Conservation (phyloP, 2,329 filamentous ascomycete genomes). For the Xylariaceae sp. region DNA sequence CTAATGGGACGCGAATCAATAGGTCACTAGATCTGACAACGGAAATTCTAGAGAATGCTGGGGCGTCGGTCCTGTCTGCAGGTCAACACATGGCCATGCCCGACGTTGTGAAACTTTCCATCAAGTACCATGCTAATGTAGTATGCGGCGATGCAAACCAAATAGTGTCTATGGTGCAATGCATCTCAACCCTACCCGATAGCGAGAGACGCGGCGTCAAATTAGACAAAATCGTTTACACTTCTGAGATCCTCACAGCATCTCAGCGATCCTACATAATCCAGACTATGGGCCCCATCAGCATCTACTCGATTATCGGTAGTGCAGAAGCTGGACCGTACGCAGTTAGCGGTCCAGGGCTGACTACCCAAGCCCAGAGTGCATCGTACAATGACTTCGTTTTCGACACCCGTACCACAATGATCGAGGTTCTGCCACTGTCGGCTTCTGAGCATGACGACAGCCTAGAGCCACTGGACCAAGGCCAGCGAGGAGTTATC, state of each 20-base stretch:
- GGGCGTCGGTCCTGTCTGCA: constrained; percentile 37
- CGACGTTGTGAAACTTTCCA: constrained; percentile 27
- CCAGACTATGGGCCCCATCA: constrained; percentile 30
- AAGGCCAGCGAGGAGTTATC: constrained; percentile 37
- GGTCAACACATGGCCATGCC: constrained; percentile 30
- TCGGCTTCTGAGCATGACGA: constrained; percentile 13
- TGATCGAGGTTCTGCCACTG: constrained; percentile 37
- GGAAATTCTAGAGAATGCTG: constrained; percentile 41
- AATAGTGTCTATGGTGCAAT: constrained; percentile 35
- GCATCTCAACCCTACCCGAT: constrained; percentile 32
- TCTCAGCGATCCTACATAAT: constrained; percentile 34
- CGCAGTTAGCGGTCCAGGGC: constrained; percentile 31
- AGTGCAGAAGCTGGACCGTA: constrained; percentile 44
- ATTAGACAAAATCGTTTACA: constrained; percentile 43
- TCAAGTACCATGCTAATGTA: constrained; percentile 36
- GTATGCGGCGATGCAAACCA: constrained; percentile 39
- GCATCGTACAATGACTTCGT: constrained; percentile 34
- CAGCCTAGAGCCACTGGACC: constrained; percentile 17
- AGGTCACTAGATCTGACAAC: constrained; percentile 40
- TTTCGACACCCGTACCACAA: constrained; percentile 35
- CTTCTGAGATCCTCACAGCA: constrained; percentile 38
- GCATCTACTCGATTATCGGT: constrained; percentile 40
- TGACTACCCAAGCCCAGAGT: constrained; percentile 18
- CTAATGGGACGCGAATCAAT: not conserved
- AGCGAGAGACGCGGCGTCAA: constrained; percentile 24